phyloP scores from a whole-genome alignment of 2,329 filamentous ascomycete species.

The Phoma herbarum region DNA sequence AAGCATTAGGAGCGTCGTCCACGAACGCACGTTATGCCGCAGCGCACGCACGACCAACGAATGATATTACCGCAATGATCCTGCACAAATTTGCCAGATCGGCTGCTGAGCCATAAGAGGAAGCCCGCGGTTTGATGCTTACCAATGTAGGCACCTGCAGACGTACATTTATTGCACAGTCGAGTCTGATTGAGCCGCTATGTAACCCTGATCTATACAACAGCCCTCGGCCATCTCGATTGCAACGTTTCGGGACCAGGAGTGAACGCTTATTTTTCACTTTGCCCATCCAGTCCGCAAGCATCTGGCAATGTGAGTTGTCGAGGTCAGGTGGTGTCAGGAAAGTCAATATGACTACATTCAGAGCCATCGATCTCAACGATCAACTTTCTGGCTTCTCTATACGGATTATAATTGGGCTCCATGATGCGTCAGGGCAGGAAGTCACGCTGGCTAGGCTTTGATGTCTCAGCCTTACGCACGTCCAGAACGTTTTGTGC shows the following conservation, averaged over 20 bases:
- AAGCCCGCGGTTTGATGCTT: neutral
- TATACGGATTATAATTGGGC: too few species aligned
- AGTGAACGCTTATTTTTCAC: neutral
- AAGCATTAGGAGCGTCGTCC: neutral
- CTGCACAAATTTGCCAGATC: neutral
- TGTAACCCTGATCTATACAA: conserved; percentile 6
- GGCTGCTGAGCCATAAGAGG: neutral
- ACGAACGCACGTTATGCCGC: neutral
- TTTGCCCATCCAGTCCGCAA: neutral
- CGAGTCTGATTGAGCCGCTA: neutral
- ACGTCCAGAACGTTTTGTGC: conserved; percentile 39
- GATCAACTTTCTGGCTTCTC: neutral
- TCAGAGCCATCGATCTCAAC: neutral
- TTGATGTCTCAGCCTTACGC: conserved; percentile 41
- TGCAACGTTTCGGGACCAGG: neutral
- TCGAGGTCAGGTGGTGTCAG: neutral
- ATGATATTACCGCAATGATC: conserved; percentile 1
- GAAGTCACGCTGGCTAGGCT: conserved; percentile 29
- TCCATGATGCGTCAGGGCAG: conserved; percentile 2
- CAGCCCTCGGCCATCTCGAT: neutral
- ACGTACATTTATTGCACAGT: conserved; percentile 1
- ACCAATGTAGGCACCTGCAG: neutral
- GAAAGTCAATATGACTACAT: conserved; percentile 15
- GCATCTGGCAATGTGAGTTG: conserved; percentile 5
- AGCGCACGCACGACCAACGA: neutral